A percentile compares a stretch with the other conserved stretches of the same genome.
Conservation (phyloP, 192 early-diverging fungal species). For the Umbelopsis isabellina region DNA sequence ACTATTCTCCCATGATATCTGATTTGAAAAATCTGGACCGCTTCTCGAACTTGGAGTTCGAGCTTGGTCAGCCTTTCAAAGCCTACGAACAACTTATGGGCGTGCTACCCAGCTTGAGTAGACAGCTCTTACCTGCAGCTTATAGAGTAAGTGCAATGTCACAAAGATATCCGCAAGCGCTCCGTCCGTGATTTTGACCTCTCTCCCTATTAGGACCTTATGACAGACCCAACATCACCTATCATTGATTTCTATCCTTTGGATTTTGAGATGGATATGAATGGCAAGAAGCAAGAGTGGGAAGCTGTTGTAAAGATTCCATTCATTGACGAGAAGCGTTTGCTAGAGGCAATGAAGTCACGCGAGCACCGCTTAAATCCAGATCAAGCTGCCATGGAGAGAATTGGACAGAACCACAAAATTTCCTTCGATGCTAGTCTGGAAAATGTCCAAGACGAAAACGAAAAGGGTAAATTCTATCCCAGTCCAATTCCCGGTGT, state of each 20-base stretch:
- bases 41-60: slow-evolving; percentile 72
- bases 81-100: slow-evolving; percentile 99
- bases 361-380: slow-evolving; percentile 62
- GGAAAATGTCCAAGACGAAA: neutral
- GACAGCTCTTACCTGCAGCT: slow-evolving; percentile 78
- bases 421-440: slow-evolving; percentile 60
- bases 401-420: slow-evolving; percentile 61
- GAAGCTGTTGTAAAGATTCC: slow-evolving; percentile 98
- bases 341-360: slow-evolving; percentile 78
- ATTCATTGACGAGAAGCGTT: slow-evolving; percentile 92
- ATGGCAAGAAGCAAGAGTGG: slow-evolving; percentile 98
- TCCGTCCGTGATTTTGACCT: neutral
- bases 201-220: slow-evolving; percentile 60
- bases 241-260: slow-evolving; percentile 96
- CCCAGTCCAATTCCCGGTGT: slow-evolving; percentile 60
- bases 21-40: slow-evolving; percentile 55
- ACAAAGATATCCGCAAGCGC: too few species aligned
- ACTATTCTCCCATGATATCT: slow-evolving; percentile 95
- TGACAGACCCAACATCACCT: slow-evolving; percentile 82
- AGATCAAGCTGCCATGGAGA: slow-evolving; percentile 62
- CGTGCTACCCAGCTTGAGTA: slow-evolving; percentile 88
- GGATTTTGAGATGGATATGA: slow-evolving; percentile 91
- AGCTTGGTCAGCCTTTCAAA: slow-evolving; percentile 84
- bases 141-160: slow-evolving; percentile 55
- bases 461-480: slow-evolving; percentile 42